Conservation (phyloP, 805 yeast genomes). For the Candida alai region DNA sequence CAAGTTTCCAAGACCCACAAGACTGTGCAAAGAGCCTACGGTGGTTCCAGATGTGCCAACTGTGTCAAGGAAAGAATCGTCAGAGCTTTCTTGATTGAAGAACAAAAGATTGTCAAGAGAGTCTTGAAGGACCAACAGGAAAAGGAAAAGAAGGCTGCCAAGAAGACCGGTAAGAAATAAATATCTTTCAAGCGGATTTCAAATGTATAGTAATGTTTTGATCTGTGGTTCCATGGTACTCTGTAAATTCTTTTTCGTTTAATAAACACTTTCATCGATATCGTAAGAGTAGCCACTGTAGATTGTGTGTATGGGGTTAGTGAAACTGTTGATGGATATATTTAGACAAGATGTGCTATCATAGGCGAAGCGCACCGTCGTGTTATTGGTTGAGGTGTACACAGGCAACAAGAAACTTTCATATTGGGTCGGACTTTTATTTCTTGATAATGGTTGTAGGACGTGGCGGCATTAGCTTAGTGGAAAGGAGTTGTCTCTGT, state of each 20-base stretch:
- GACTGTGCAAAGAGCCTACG: constrained; percentile 99
- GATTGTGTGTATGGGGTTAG: constrained; percentile 1
- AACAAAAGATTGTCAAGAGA: constrained; percentile 99
- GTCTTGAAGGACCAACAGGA: constrained; percentile 95
- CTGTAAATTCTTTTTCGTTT: constrained; percentile 6
- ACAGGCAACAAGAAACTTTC: too few relatives aligned
- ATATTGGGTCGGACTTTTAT: too few relatives aligned
- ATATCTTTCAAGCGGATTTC: constrained; percentile 7
- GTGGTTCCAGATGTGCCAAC: constrained; percentile 98
- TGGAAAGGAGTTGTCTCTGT: too few relatives aligned
- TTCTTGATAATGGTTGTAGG: too few relatives aligned
- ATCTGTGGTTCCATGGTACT: constrained; percentile 7
- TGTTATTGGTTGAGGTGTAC: too few relatives aligned
- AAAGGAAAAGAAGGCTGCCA: constrained; percentile 62
- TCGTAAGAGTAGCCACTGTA: constrained; percentile 2
- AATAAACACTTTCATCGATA: constrained; percentile 4
- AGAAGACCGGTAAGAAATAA: constrained; percentile 32
- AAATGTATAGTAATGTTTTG: constrained; percentile 8
- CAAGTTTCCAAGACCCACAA: constrained; percentile 91
- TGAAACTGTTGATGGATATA: too few relatives aligned
- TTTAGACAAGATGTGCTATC: too few relatives aligned
- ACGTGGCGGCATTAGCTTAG: too few relatives aligned
- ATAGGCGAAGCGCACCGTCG: too few relatives aligned
- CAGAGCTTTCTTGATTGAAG: constrained; percentile 99
- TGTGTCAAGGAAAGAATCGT: constrained; percentile 99